Base-by-base conservation (phyloP, 2,329 filamentous ascomycete species). In the Ophiostoma fasciatum region DNA sequence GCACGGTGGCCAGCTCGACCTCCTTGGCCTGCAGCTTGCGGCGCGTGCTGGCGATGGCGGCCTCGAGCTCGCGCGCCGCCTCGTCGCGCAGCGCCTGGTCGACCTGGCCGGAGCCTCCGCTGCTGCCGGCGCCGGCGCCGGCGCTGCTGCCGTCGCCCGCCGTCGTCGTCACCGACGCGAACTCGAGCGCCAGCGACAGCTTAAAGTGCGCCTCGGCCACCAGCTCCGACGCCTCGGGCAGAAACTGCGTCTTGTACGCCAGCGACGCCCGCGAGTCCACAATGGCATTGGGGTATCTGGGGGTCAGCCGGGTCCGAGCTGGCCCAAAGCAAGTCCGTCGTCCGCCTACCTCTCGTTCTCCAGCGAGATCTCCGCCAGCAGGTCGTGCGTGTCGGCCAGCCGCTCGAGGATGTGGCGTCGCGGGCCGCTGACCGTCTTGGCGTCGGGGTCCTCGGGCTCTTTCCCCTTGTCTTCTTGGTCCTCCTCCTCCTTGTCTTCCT, bases 121-220 rank as follows among this genome's bases (percentile, higher is more conserved):
- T 55, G n/a, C 60, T 58, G 15, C 61, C 58, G 30, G 70, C 66
- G 13, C 69, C 69, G 11, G 64, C 58, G 20, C 19, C 34, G 10
- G n/a, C 36, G 4, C 7, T 33, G 14, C 11, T 26, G 10, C 20
- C 36, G 23, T 25, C 37, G 2, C 38, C 36, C 7, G 12, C 23
- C 2, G 71, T 65, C 14, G 64, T 67, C 6, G 77, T 82, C 31
- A 90, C 74, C 0, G 84, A 90, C 4, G 83, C 83, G 48, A 96
- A 96, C 53, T 98, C 90, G 20, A 98, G 70, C 0, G 90, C 90
- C 13, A 98, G 71, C 0, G 88, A 94, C 19, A 98, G 76, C 60
- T 94, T 96, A 64, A 82, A 98, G 61, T 98, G 85, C 13, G 83
- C 88, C 62, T 98, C 90, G 28, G 90, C 88, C 38, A 96, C 71